phyloP scores from a whole-genome alignment of 768 basidiomycete genomes.

The Polyporus arcularius region DNA sequence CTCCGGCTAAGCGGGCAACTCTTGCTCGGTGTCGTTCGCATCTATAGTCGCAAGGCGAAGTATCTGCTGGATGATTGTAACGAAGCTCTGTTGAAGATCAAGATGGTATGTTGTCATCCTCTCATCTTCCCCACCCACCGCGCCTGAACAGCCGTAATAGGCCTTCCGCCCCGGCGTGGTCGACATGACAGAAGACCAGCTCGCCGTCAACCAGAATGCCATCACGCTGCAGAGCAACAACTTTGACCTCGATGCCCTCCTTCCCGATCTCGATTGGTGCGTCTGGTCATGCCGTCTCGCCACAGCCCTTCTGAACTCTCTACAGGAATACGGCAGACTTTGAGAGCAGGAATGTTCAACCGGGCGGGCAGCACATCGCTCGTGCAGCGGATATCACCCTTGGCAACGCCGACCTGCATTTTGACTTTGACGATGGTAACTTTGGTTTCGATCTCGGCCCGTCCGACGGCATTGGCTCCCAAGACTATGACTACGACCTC shows the following conservation, averaged over 20 bases:
- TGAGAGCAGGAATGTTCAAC: slow-evolving; percentile 63
- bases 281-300: slow-evolving; percentile 18
- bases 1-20: slow-evolving; percentile 96
- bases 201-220: slow-evolving; percentile 81
- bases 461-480: slow-evolving; percentile 82
- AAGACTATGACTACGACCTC: slow-evolving; percentile 78
- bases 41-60: slow-evolving; percentile 97
- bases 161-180: slow-evolving; percentile 95
- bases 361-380: slow-evolving; percentile 80
- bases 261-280: slow-evolving; percentile 83
- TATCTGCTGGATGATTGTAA: slow-evolving; percentile 98
- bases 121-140: slow-evolving; percentile 1
- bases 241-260: slow-evolving; percentile 76
- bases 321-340: slow-evolving; percentile 74
- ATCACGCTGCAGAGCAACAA: slow-evolving; percentile 83
- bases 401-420: slow-evolving; percentile 67
- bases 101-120: slow-evolving; percentile 62
- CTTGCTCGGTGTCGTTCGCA: slow-evolving; percentile 93
- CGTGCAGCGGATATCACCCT: slow-evolving; percentile 89
- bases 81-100: slow-evolving; percentile 92
- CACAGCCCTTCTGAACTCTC: slow-evolving; percentile 14
- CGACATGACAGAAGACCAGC: slow-evolving; percentile 94
- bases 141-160: slow-evolving; percentile 38
- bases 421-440: slow-evolving; percentile 55
- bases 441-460: slow-evolving; percentile 82